Base-by-base conservation (phyloP, 257 asterid genomes). In the Thymus mandschuricus region DNA sequence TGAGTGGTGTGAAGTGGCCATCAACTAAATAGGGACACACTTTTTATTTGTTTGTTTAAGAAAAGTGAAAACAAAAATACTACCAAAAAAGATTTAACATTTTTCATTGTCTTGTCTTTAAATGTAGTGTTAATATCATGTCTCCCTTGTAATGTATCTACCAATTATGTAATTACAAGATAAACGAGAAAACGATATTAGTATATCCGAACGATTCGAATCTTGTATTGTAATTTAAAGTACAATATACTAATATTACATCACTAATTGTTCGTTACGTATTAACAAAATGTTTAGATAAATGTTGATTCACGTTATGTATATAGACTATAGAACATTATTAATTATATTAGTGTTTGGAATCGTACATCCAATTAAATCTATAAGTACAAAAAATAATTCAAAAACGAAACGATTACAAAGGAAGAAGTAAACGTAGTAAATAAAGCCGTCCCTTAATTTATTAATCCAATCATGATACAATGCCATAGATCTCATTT, bases 1-100 rank as follows among this genome's bases (percentile, higher is more conserved):
- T 44, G 44, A 59, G 8, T 43, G 40, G 51, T 67, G 82, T 60
- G 75, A 15, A 52, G 55, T 49, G 55, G 21, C 3, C 54, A 49
- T 49, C 55, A 49, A 46, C 21, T 15, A 46, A 11, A 38, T 38
- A 0, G 41, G 41, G 41, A 38, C 7, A 38, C 41, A 3, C 41
- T 38, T 38, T 34, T 4, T 38, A 4, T 4, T 38, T 1, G 41
- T 38, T 38, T 38, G 41, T 38, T 38, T 8, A 21, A 52, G 4
- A 21, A 21, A 52, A 52, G 58, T 52, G 58, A 52, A 15, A 52
- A 59, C 4, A 4, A 38, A 38, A 38, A 29, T 10, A 56, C 55
- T n/a, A 12, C 51, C 57, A 60, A 33, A 52, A 8, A 66, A 12
- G 68, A 35, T 64, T 21, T 50, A 40, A 38, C 46, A 65, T 29